These are phyloP conservation scores for Gonapodya prolifera DNA, from an alignment of 192 early-diverging fungal genomes.

Conservation along the genomic window DNA sequence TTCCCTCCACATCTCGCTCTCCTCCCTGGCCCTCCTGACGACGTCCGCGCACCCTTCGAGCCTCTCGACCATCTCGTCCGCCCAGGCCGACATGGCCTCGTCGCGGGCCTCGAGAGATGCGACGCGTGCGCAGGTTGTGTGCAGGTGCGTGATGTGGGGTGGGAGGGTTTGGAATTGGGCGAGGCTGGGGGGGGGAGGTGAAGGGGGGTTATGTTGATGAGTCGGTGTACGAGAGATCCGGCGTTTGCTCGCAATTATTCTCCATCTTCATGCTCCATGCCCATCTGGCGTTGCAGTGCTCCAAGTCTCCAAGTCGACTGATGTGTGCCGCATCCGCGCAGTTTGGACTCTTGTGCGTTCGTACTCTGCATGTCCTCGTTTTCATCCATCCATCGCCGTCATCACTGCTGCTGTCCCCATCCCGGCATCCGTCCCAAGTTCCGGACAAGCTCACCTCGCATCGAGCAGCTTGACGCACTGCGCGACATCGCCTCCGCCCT, in stretches of 20 bases:
- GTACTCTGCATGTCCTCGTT: background rate
- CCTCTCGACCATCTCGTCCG: background rate
- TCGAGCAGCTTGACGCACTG: background rate
- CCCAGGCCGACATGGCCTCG: background rate
- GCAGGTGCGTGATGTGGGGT: background rate
- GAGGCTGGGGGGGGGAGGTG: background rate
- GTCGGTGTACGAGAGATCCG: background rate
- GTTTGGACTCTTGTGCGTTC: background rate
- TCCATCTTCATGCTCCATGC: background rate
- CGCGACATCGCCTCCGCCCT: background rate
- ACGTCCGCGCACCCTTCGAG: background rate
- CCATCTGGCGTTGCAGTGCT: background rate
- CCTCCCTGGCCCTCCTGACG: background rate
- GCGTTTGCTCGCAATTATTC: background rate
- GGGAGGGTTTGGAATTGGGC: background rate
- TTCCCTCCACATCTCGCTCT: background rate
- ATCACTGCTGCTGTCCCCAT: no score
- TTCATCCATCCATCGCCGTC: background rate
- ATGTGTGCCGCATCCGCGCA: no score
- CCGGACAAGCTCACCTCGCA: background rate
- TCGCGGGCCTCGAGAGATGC: background rate
- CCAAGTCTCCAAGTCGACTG: no score
- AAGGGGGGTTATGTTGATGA: background rate
- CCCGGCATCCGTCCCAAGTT: background rate
- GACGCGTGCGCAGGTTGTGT: background rate